Percentiles rank a stretch among this genome's conserved stretches.
Conservation (phyloP, 441 rosid species). For the Bruguiera hainesii region DNA sequence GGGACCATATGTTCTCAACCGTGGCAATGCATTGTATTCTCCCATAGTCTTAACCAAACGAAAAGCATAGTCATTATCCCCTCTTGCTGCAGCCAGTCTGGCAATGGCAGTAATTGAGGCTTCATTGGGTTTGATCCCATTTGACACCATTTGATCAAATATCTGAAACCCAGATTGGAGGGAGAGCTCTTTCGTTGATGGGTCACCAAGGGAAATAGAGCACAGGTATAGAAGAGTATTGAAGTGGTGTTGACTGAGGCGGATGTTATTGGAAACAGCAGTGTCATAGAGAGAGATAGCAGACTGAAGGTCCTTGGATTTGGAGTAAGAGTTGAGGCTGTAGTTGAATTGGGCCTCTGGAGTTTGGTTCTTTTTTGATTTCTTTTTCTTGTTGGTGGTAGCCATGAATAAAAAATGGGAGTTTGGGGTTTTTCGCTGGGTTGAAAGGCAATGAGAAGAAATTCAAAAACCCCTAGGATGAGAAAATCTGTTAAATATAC, state of each 20-base stretch:
- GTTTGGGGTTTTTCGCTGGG: no score
- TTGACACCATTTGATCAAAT: slow-evolving; percentile 49
- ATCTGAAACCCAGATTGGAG: slow-evolving; percentile 47
- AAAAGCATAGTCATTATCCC: slow-evolving; percentile 73
- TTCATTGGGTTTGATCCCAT: slow-evolving; percentile 52
- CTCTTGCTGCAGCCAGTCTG: slow-evolving; percentile 62
- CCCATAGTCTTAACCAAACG: slow-evolving; percentile 46
- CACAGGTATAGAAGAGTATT: slow-evolving; percentile 67
- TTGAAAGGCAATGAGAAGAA: no score
- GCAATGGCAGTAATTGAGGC: slow-evolving; percentile 62
- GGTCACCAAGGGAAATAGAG: slow-evolving; percentile 41
- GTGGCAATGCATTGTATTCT: slow-evolving; percentile 35
- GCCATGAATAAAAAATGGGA: slow-evolving; percentile 20
- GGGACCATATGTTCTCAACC: slow-evolving; percentile 70
- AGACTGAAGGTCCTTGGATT: slow-evolving; percentile 48
- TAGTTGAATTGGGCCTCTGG: slow-evolving; percentile 44
- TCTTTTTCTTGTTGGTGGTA: slow-evolving; percentile 30
- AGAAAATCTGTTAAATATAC: no score
- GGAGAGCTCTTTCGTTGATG: slow-evolving; percentile 39
- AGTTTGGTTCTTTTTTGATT: slow-evolving; percentile 28
- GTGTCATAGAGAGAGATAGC: slow-evolving; percentile 55
- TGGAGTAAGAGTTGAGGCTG: slow-evolving; percentile 50
- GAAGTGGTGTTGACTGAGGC: slow-evolving; percentile 48
- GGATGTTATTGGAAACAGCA: slow-evolving; percentile 27
- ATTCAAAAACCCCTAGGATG: no score